Base-by-base conservation (phyloP, 768 basidiomycete species). In the Megacollybia marginata region DNA sequence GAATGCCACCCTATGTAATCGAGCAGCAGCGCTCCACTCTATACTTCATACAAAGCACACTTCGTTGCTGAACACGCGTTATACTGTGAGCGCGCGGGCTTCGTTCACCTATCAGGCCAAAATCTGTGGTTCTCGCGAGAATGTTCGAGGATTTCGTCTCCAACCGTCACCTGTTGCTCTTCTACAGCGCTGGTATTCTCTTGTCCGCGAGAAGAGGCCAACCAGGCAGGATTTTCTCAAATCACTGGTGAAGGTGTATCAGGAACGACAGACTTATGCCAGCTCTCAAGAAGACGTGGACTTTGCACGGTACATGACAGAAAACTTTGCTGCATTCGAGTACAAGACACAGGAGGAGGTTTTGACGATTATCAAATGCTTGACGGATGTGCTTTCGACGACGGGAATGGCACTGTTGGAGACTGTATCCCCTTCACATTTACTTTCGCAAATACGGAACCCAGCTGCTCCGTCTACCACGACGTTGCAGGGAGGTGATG, bases 261-360 rank as follows among this genome's bases (percentile, higher is more conserved):
- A 94, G 43, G 83, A 94, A 47, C 2, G 33, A 16, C 20, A 28
- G 44, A 16, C 44, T 15, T n/a, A 44, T 9, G n/a, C 23, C n/a
- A 13, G 44, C 13, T 34, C 12, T 33, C 55, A 93, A 85, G 80
- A 87, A 53, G 89, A 96, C 58, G 74, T 94, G 48, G 81, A 86
- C 45, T 92, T 97, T 61, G 77, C 77, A 4, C 84, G 93, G 48
- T 99, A 92, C 68, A 88, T 97, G 80, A 85, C 91, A 0, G 96
- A 98, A 62, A 97, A 97, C 59, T 85, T 98, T 51, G 78, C 93
- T 1, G 72, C 85, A 1, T 80, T 99, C 52, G 93, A 98, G 33
- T 98, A 94, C 73, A 97, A 92, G 70, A 90, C 91, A 0, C 85
- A 88, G 57, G 96, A 99, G 65, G 96, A 98, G 66, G 83, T 86